Base-by-base conservation (phyloP, 2,329 filamentous ascomycete species). In the Cordyceps tenuipes region DNA sequence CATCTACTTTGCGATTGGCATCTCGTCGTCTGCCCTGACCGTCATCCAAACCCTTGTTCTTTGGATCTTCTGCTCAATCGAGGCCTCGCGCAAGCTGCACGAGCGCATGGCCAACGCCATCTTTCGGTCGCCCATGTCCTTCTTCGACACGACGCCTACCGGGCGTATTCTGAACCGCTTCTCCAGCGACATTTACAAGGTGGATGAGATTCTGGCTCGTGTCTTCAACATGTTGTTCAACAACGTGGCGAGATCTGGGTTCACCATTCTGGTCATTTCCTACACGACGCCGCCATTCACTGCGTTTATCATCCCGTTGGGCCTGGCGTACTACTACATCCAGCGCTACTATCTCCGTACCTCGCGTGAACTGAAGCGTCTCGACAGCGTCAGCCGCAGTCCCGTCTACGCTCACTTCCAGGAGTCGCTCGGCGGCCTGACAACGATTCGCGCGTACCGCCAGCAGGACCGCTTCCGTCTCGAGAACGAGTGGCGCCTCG, bases 51-150 rank as follows among this genome's bases (percentile, higher is more conserved):
- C 93, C 6, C 77, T 99, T 66, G 91, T 99, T 64, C 80, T 99
- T 31, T 99, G 94, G 94, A 97, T 99, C 65, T 97, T 99, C 77
- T 99, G 95, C 76, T 97, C 94, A 5, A 99, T 99, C 64, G 94
- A 99, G 85, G 94, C 94, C 55, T 97, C 93, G 21, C 85, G 94
- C 63, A 99, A 97, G 76, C 81, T 99, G 60, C 94, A 99, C 72
- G 94, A 97, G 76, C 83, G 90, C 64, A 97, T 99, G 94, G 93
- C 93, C 48, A 94, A 89, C 68, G 91, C 94, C 19, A 97, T 97
- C 67, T 99, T 99, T 81, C 84, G 94, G 66, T 95, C 91, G 43
- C 95, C 94, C 59, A 99, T 99, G 94, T 94, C 86, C 67, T 99
- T 99, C 76, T 99, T 99, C 67, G 95, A 99, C 72, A 96, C 92